Base-by-base conservation (phyloP, 768 basidiomycete species). In the Boletus pseudopeckii region DNA sequence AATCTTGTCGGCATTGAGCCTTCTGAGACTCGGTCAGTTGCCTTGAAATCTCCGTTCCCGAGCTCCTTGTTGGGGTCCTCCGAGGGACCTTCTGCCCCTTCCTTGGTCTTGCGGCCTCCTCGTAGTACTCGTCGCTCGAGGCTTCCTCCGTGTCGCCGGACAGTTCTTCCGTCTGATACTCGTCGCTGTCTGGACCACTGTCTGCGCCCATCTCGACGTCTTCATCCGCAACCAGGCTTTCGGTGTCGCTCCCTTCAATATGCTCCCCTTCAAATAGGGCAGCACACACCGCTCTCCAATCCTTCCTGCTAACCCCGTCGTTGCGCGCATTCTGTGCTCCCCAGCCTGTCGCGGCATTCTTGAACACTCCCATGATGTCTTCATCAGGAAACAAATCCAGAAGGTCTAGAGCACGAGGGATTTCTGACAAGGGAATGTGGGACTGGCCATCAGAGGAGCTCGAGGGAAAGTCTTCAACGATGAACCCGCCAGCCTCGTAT, bases 221-320 rank as follows among this genome's bases (percentile, higher is more conserved):
- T 51, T 66, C 61, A 37, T 47, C 60, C 20, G 22, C 56, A 14
- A 30, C 39, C 26, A 17, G 49, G 22, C 48, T 30, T 47, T 55
- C 59, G 44, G 51, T 60, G 26, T 45, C 56, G 34, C 61, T 65
- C 37, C 67, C 71, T 20, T 67, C 70, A 3, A 3, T 18, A 15
- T 66, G 60, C 20, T 64, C 69, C 42, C 71, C 72, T 54, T 83
- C 85, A 5, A 92, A 74, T 13, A 93, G 72, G 5, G 86, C 86
- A 10, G 85, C 83, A 64, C 90, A 92, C 5, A 93, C 86, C 13
- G 88, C 78, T 36, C 87, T 80, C 87, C 88, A 93, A 64, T 92
- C 90, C 28, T 83, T 82, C 45, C 77, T 73, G 58, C 77, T 80
- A 24, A 93, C 79, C 41, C 71, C 66, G 28, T 68, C 67, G 14